Evolutionary conservation across 2,329 filamentous ascomycete species (phyloP).

Genomic region (Verticillium alfalfae): DNA sequence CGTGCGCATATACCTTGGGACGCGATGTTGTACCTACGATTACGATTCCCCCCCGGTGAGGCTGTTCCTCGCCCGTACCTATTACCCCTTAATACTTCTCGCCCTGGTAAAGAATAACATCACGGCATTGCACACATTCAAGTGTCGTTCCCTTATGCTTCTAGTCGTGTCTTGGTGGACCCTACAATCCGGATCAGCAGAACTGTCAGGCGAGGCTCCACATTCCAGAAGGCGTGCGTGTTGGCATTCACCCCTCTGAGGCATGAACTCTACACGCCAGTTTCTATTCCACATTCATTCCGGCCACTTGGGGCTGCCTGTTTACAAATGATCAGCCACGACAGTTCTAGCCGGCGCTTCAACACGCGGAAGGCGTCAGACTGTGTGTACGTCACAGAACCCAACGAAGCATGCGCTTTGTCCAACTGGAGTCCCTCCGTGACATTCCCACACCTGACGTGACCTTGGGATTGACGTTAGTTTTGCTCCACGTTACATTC

Average conservation of each 20-base stretch:
- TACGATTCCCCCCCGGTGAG: conserved; percentile 1
- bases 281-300: too few relatives aligned
- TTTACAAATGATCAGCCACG: too few relatives aligned
- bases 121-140: conserved; percentile 9
- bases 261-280: neutral
- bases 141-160: neutral
- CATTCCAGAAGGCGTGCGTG: neutral
- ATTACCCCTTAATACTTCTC: conserved; percentile 2
- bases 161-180: neutral
- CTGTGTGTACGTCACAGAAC: too few relatives aligned
- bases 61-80: conserved; percentile 1
- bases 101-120: conserved; percentile 3
- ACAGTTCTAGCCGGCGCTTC: too few relatives aligned
- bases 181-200: neutral
- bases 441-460: neutral
- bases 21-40: conserved; percentile 3
- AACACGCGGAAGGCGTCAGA: too few relatives aligned
- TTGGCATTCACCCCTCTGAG: neutral
- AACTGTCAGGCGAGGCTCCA: neutral
- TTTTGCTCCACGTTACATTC: neutral
- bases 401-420: too few relatives aligned
- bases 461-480: neutral
- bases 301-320: too few relatives aligned
- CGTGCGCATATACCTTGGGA: neutral
- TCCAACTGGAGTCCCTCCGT: too few relatives aligned